A percentile compares a stretch with the other conserved stretches of the same genome.
These are phyloP conservation scores for Hymenoscyphus repandus DNA, from an alignment of 2,329 filamentous ascomycete genomes.

Conservation along the genomic window DNA sequence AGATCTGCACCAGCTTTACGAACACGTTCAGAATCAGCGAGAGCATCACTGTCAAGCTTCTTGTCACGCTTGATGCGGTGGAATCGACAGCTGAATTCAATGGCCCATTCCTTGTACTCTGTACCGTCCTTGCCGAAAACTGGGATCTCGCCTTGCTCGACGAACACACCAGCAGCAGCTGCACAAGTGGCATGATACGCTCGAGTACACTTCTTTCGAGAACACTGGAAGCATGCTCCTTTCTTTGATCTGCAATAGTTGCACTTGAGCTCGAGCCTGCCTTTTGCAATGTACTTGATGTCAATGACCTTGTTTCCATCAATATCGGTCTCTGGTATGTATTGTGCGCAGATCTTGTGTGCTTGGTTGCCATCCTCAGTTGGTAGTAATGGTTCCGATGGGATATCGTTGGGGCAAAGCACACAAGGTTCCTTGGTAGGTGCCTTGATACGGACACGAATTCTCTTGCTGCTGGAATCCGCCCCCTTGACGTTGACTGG, in stretches of 20 bases:
- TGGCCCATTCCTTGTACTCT: conserved; percentile 86
- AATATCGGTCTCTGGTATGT: conserved; percentile 88
- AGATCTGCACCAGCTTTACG: conserved; percentile 63
- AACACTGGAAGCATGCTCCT: conserved; percentile 96
- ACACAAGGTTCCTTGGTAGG: conserved; percentile 76
- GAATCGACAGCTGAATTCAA: conserved; percentile 91
- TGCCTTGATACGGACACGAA: conserved; percentile 64
- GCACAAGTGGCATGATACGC: conserved; percentile 96
- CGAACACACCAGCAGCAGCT: conserved; percentile 82
- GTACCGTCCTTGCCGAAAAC: conserved; percentile 86
- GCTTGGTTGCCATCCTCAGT: conserved; percentile 77
- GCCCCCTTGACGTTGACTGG: conserved; percentile 39
- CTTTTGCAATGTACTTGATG: conserved; percentile 75
- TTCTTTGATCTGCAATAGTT: conserved; percentile 90
- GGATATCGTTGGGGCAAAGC: conserved; percentile 86
- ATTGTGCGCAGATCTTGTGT: conserved; percentile 83
- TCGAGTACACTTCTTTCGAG: conserved; percentile 85
- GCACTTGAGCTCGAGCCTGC: conserved; percentile 86
- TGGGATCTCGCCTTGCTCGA: conserved; percentile 80
- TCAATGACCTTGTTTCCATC: conserved; percentile 71
- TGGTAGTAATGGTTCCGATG: conserved; percentile 72
- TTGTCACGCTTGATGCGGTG: conserved; percentile 84
- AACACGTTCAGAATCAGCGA: conserved; percentile 68
- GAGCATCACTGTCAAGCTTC: conserved; percentile 60
- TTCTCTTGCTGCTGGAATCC: conserved; percentile 58